Conservation (phyloP, 108 stramenopile species). For the Poteriospumella lacustris region DNA sequence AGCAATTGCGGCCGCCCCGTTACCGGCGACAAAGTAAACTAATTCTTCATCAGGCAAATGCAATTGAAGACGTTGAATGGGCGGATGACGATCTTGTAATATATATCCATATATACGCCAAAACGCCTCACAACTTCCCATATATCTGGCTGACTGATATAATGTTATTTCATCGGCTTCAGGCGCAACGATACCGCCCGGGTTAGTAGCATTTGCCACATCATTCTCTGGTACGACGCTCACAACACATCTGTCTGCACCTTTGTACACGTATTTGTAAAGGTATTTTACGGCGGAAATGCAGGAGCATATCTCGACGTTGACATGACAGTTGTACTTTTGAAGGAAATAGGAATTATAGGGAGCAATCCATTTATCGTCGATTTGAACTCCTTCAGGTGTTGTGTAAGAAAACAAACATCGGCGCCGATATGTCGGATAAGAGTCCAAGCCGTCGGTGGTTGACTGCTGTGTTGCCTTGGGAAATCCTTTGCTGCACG, state of each 20-base stretch:
- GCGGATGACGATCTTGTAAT: not conserved
- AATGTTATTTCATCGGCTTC: not conserved
- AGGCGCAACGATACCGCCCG: not conserved
- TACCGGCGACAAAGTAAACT: not conserved
- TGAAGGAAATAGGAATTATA: slow-evolving; percentile 23
- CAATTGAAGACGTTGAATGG: not conserved
- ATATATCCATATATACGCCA: not conserved
- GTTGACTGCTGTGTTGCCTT: not conserved
- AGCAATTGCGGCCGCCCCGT: not conserved
- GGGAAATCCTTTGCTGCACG: slow-evolving; percentile 4
- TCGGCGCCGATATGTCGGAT: not conserved
- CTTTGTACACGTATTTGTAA: slow-evolving; percentile 26
- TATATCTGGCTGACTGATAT: not conserved
- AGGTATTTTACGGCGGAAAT: slow-evolving; percentile 32
- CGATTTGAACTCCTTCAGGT: too few relatives aligned
- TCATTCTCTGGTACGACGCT: not conserved
- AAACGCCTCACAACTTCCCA: not conserved
- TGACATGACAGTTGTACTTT: slow-evolving; percentile 34
- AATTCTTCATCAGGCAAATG: not conserved
- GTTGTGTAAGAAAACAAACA: too few relatives aligned
- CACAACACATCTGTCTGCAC: not conserved
- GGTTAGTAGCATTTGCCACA: not conserved
- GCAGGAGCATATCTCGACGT: slow-evolving; percentile 17
- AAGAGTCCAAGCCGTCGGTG: not conserved
- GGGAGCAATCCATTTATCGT: slow-evolving; percentile 31